Evolutionary conservation across 805 yeast species (phyloP).

Genomic region (Starmerella apis): DNA sequence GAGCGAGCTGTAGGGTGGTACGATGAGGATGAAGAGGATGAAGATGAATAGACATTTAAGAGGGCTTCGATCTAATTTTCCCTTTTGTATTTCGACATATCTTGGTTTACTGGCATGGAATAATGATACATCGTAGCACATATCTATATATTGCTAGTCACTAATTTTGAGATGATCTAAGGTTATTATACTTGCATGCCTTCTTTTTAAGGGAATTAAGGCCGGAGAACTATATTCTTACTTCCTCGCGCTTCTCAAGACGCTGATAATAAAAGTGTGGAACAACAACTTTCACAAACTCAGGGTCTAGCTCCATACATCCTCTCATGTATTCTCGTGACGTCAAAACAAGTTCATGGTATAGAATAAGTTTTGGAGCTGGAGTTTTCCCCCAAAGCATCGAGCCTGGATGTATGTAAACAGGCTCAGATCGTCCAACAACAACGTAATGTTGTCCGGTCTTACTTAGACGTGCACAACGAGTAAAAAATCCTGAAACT

Average conservation of each 20-base stretch:
- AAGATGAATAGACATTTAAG: neutral
- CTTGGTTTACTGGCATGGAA: too few relatives aligned
- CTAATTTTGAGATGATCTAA: too few relatives aligned
- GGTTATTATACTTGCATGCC: too few relatives aligned
- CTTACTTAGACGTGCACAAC: slow-evolving; percentile 52
- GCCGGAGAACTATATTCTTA: too few relatives aligned
- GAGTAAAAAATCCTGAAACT: slow-evolving; percentile 58
- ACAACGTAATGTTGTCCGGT: slow-evolving; percentile 36
- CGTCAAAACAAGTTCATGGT: slow-evolving; percentile 76
- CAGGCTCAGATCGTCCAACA: slow-evolving; percentile 35
- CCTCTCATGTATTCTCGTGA: slow-evolving; percentile 82
- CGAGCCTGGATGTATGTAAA: slow-evolving; percentile 77
- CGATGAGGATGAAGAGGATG: slow-evolving; percentile 13
- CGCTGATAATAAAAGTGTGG: slow-evolving; percentile 31
- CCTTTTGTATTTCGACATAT: too few relatives aligned
- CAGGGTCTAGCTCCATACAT: slow-evolving; percentile 66
- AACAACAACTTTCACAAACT: slow-evolving; percentile 55
- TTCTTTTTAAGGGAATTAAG: too few relatives aligned
- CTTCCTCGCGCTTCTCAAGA: slow-evolving; percentile 57
- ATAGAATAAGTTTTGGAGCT: slow-evolving; percentile 65
- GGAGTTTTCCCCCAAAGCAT: slow-evolving; percentile 59
- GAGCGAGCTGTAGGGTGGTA: slow-evolving; percentile 74
- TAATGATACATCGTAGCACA: too few relatives aligned
- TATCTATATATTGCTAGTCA: too few relatives aligned
- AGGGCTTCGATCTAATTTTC: too few relatives aligned